Base-by-base conservation (phyloP, 2,329 filamentous ascomycete species). In the Diaporthe helianthi region DNA sequence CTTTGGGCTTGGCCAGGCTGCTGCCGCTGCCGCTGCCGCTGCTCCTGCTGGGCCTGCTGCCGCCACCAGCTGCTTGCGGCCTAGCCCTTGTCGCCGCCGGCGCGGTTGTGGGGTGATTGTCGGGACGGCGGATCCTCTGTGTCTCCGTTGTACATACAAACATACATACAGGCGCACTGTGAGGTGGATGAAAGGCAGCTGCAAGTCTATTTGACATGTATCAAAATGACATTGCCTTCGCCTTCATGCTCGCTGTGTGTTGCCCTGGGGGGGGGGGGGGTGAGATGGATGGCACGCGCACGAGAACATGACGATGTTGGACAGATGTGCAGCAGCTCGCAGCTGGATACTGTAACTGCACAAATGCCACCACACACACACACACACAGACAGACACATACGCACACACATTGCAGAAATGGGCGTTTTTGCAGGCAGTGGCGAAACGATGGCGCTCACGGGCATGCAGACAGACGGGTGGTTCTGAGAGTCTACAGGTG, bases 161-260 rank as follows among this genome's bases (percentile, higher is more conserved):
- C n/a, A n/a, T n/a, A n/a, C n/a, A n/a, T n/a, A n/a, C 17, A 47
- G 22, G 38, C 64, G 31, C 65, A 67, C 65, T 67, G 64, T 66
- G 51, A 44, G 31, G 33, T 54, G 51, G 9, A 29, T 31, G 55
- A 61, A 47, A 17, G 26, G 38, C 38, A 36, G 64, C 38, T 38
- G 38, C 55, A 33, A 17, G 54, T 9, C 38, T 31, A 26, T 41
- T 26, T 44, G 24, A 33, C 26, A 22, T 19, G 49, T 65, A 54
- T 53, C 63, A 33, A 26, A 10, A 13, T 9, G 29, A 12, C 19
- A 13, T 36, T 36, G 55, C 44, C 6, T 29, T 63, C 58, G 58
- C 58, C 44, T 26, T 63, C 58, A 63, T 63, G n/a, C 24, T 46
- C 44, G 58, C 58, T 49, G 44, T 36, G 44, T 15, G n/a, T 29